Base-by-base conservation (phyloP, 2,329 filamentous ascomycete species). In the Penicillium sp. region DNA sequence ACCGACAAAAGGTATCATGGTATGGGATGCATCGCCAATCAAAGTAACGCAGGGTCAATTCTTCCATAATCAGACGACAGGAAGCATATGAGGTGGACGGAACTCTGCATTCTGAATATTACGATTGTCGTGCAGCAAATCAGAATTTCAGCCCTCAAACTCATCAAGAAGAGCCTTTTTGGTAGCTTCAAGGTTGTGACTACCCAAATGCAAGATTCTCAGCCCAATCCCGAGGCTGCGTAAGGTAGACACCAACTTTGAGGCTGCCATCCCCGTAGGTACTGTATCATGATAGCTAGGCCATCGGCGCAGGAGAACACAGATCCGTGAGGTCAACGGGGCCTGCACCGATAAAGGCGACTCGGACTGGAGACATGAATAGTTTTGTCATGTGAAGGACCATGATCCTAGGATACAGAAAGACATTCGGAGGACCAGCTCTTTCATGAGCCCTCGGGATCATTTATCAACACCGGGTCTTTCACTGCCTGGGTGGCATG, bases 1-100 rank as follows among this genome's bases (percentile, higher is more conserved):
- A 6, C 68, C 72, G 16, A 68, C 63, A 62, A 73, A 75, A 3
- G 69, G 70, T 3, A 62, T 65, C 71, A 74, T 74, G 6, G 72
- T 38, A 58, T 73, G 70, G 4, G 71, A 68, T 19, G 72, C 66
- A 51, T 74, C 68, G 4, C 71, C 71, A 28, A 70, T 65, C 6
- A 73, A 40, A 4, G 71, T 71, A 1, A 68, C 54, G n/a, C 66
- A 65, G 30, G 66, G 45, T 7, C 54, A 58, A 53, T 70, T 59
- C 19, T 68, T 54, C 69, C 70, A 73, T n/a, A 52, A 42, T 48
- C 68, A 63, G 13, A 63, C 67, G 11, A 68, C 53, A 16, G 70
- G 70, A 13, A 75, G 65, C 62, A 70, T 70, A 49, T 67, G 68
- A 3, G 71, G 56, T 10, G 65, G 55, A 11, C 58, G 54, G 11